These are phyloP conservation scores for Monoraphidium neglectum DNA, from an alignment of 139 green algal species.

Conservation along the genomic window DNA sequence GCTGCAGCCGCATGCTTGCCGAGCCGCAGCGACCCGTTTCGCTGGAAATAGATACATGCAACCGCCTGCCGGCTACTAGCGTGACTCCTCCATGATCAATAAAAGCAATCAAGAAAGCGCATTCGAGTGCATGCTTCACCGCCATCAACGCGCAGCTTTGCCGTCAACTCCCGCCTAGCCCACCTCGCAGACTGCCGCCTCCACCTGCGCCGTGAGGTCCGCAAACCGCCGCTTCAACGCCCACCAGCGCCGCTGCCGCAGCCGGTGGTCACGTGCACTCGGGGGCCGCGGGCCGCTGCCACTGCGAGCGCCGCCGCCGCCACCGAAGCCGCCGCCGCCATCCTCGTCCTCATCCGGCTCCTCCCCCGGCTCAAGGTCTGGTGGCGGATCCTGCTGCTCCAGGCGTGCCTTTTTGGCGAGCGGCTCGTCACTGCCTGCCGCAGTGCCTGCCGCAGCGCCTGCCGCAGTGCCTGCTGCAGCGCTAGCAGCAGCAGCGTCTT, in stretches of 20 bases:
- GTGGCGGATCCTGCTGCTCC: background rate
- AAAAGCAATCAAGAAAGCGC: too few species aligned
- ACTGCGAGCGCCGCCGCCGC: background rate
- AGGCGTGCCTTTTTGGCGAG: background rate
- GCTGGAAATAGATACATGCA: too few species aligned
- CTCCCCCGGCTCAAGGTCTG: background rate
- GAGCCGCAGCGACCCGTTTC: too few species aligned
- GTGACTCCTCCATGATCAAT: too few species aligned
- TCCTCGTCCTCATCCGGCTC: background rate
- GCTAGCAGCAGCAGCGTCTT: background rate
- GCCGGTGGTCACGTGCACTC: background rate
- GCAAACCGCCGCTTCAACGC: slow-evolving; percentile 26
- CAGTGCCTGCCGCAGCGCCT: background rate
- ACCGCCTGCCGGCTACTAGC: too few species aligned
- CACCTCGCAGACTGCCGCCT: slow-evolving; percentile 30
- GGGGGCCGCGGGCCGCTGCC: background rate
- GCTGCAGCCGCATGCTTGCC: too few species aligned
- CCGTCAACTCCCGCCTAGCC: too few species aligned
- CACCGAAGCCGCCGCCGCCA: background rate
- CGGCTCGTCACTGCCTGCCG: background rate
- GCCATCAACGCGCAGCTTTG: too few species aligned
- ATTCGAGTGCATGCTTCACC: too few species aligned
- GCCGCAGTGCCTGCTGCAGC: background rate
- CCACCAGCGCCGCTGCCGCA: slow-evolving; percentile 13
- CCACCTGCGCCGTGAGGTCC: slow-evolving; percentile 23